phyloP scores from a whole-genome alignment of 257 asterid species.

The Jacaranda copaia region DNA sequence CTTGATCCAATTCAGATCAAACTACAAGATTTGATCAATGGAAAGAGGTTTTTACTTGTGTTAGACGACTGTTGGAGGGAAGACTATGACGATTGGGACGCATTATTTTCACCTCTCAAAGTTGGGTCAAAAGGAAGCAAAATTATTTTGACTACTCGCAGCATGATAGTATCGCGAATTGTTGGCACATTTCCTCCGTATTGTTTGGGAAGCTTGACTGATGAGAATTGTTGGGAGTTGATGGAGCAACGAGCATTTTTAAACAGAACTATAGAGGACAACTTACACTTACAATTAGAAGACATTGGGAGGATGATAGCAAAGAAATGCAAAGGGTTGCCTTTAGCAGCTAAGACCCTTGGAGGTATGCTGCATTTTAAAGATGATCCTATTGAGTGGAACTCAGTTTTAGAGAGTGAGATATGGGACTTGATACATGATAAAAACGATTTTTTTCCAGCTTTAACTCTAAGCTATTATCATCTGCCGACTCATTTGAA shows the following conservation, averaged over 20 bases:
- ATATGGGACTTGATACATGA: slow-evolving; percentile 46
- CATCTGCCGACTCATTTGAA: slow-evolving; percentile 45
- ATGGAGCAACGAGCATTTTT: slow-evolving; percentile 43
- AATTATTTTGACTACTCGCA: slow-evolving; percentile 47
- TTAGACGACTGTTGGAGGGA: slow-evolving; percentile 54
- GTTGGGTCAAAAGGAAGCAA: slow-evolving; percentile 43
- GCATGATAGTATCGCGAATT: slow-evolving; percentile 46
- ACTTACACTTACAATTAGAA: slow-evolving; percentile 24
- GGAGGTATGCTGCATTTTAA: slow-evolving; percentile 45
- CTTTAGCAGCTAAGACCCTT: slow-evolving; percentile 48
- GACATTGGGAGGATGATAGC: slow-evolving; percentile 42
- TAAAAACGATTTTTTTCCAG: slow-evolving; percentile 38
- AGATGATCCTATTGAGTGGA: slow-evolving; percentile 40
- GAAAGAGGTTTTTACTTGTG: slow-evolving; percentile 45
- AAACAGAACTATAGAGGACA: background rate
- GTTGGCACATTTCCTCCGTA: slow-evolving; percentile 34
- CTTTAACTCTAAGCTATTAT: slow-evolving; percentile 48
- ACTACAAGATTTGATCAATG: slow-evolving; percentile 29
- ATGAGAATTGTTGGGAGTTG: slow-evolving; percentile 46
- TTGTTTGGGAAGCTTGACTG: slow-evolving; percentile 35
- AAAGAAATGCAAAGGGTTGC: slow-evolving; percentile 47
- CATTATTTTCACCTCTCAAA: slow-evolving; percentile 33
- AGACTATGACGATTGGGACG: slow-evolving; percentile 41
- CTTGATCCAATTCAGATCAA: slow-evolving; percentile 39
- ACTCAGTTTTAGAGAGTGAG: slow-evolving; percentile 37